Evolutionary conservation across 2,329 filamentous ascomycete genomes (phyloP).

Genomic region (Sphaceloma murrayae): DNA sequence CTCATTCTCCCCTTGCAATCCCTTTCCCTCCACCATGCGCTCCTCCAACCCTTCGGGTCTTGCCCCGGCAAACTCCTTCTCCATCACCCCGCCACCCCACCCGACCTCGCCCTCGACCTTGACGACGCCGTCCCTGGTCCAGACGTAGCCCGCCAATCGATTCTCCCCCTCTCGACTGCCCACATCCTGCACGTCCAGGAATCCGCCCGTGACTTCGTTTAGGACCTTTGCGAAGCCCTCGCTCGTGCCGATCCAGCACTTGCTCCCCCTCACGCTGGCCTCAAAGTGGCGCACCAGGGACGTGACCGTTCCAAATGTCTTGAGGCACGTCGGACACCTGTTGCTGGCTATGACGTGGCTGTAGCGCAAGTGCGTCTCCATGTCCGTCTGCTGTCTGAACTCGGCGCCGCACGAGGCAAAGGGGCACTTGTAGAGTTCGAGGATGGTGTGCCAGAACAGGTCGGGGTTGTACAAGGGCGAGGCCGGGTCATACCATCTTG

Average conservation of each 20-base stretch:
- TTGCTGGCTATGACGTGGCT: slow-evolving; percentile 30
- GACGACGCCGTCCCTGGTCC: not conserved
- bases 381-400: slow-evolving; percentile 25
- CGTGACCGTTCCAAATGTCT: slow-evolving; percentile 32
- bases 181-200: slow-evolving; percentile 20
- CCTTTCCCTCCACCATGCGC: slow-evolving; percentile 6
- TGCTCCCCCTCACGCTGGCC: slow-evolving; percentile 25
- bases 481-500: slow-evolving; percentile 41
- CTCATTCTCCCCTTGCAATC: slow-evolving; percentile 8
- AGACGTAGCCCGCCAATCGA: slow-evolving; percentile 4
- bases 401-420: slow-evolving; percentile 39
- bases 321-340: slow-evolving; percentile 34
- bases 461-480: slow-evolving; percentile 40
- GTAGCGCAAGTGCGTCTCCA: slow-evolving; percentile 31
- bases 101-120: slow-evolving; percentile 10
- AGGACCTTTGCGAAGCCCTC: slow-evolving; percentile 30
- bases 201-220: slow-evolving; percentile 36
- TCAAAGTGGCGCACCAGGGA: slow-evolving; percentile 36
- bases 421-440: slow-evolving; percentile 46
- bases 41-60: not conserved
- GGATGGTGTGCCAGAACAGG: slow-evolving; percentile 38
- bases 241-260: slow-evolving; percentile 29
- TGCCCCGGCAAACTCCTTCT: not conserved
- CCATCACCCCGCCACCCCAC: not conserved
- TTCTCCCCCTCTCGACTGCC: slow-evolving; percentile 1